Percentiles rank a stretch among this genome's conserved stretches.
phyloP scores from a whole-genome alignment of 2,329 filamentous ascomycete species.

The Botryotinia globosa region DNA sequence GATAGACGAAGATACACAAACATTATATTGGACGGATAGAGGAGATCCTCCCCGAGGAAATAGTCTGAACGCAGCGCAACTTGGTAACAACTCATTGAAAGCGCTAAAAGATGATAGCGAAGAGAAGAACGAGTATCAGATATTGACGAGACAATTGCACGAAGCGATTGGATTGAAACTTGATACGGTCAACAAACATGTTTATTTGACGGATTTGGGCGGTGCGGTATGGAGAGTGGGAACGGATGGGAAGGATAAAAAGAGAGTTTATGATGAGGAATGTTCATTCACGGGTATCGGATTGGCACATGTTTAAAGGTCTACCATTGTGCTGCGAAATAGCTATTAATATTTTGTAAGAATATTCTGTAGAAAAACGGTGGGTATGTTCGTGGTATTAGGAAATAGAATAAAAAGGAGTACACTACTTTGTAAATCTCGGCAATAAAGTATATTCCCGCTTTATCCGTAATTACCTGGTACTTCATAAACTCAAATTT shows the following conservation, averaged over 20 bases:
- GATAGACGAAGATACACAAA: conserved; percentile 45
- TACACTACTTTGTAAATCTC: neutral
- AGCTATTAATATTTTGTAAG: neutral
- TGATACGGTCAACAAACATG: conserved; percentile 39
- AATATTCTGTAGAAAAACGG: too few relatives aligned
- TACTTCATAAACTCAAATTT: neutral
- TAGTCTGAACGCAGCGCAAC: conserved; percentile 46
- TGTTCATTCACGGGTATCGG: conserved; percentile 19
- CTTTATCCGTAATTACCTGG: neutral
- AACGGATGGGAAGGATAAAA: conserved; percentile 35
- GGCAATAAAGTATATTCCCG: neutral
- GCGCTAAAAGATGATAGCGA: neutral
- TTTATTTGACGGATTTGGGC: conserved; percentile 44
- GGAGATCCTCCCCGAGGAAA: conserved; percentile 57
- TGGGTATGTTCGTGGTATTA: neutral
- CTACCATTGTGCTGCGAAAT: accelerated
- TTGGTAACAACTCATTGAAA: neutral
- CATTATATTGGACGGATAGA: conserved; percentile 60
- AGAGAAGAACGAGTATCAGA: conserved; percentile 27
- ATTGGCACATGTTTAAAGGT: neutral
- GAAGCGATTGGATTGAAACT: conserved; percentile 49
- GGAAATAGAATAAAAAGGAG: neutral
- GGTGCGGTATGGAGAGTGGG: conserved; percentile 42
- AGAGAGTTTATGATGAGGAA: conserved; percentile 23
- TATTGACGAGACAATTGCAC: conserved; percentile 42